phyloP scores from a whole-genome alignment of 1,139 yeast species.

The Saccharomyces pastorianus region DNA sequence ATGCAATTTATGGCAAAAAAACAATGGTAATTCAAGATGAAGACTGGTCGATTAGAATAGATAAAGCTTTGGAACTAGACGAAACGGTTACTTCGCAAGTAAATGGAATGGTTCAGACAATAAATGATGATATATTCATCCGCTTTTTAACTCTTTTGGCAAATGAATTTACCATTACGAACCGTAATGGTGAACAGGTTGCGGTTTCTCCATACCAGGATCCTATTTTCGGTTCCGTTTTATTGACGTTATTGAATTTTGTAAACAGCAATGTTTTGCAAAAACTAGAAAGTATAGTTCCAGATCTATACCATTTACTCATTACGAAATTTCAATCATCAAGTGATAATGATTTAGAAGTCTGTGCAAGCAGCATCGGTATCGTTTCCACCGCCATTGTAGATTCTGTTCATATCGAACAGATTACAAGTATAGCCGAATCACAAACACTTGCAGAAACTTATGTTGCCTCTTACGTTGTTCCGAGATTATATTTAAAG shows the following conservation, averaged over 20 bases:
- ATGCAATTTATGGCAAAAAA: conserved; percentile 43
- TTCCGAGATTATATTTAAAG: conserved; percentile 45
- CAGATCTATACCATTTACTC: conserved; percentile 12
- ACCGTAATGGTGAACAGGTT: conserved; percentile 9
- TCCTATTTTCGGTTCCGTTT: conserved; percentile 25
- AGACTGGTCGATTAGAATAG: conserved; percentile 65
- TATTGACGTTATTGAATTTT: conserved; percentile 25
- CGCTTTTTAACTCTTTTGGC: conserved; percentile 28
- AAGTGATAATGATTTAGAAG: conserved; percentile 18
- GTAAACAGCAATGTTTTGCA: conserved; percentile 25
- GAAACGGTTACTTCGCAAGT: conserved; percentile 41
- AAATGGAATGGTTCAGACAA: conserved; percentile 17
- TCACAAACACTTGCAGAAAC: conserved; percentile 25
- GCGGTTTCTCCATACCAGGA: conserved; percentile 16
- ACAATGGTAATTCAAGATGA: conserved; percentile 63
- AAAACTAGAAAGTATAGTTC: conserved; percentile 15
- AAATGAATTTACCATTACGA: conserved; percentile 34
- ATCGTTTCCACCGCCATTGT: conserved; percentile 46
- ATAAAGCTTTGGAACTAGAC: conserved; percentile 64
- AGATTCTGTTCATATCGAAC: conserved; percentile 14
- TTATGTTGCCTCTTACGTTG: conserved; percentile 40
- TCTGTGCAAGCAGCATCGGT: conserved; percentile 38
- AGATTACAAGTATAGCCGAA: neutral
- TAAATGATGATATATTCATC: conserved; percentile 16
- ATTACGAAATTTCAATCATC: neutral